Evolutionary conservation across 352 stramenopile species (phyloP), one percentile per base, ranked within the genome.

Genomic region (Stramenopiles sp.): DNA sequence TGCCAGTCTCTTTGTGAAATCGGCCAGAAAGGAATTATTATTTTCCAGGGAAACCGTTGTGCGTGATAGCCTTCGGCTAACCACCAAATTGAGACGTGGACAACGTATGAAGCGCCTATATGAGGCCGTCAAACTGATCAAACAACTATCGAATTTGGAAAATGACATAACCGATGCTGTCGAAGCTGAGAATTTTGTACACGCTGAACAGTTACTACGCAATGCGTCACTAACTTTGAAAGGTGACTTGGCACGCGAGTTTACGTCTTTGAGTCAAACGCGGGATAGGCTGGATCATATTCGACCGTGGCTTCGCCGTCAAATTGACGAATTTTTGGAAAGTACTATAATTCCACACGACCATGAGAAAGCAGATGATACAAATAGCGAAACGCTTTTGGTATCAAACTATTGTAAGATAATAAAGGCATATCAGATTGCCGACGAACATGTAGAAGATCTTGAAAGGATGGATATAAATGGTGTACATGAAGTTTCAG

Each of bases 301-400:
- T 14, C 71, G 71, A 14, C 30, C 30, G 22, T 78, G 71, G 71
- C 31, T 78, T 14, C 71, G 71, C 8, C 71, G 71, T 31, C 71
- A 78, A 33, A 33, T 78, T 78, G 71, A 78, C 22, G 31, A 78
- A 78, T 31, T 33, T 31, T 78, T 78, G 31, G 4, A 78, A 78
- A 78, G 4, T 14, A 33, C 4, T 55, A 55, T 55, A 14, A 55
- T 55, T 14, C 39, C 39, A 55, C 4, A n/a, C n/a, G n/a, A n/a
- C n/a, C n/a, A n/a, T n/a, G n/a, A n/a, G n/a, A n/a, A n/a, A n/a
- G n/a, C n/a, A n/a, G n/a, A n/a, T n/a, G n/a, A n/a, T n/a, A n/a
- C n/a, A n/a, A n/a, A n/a, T n/a, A n/a, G n/a, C n/a, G 14, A 55
- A 4, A 55, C 4, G 14, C 14, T 55, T 55, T 55, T 14, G 14